phyloP scores from a whole-genome alignment of 495 filamentous ascomycete species.

The Rostrohypoxylon terebratum region DNA sequence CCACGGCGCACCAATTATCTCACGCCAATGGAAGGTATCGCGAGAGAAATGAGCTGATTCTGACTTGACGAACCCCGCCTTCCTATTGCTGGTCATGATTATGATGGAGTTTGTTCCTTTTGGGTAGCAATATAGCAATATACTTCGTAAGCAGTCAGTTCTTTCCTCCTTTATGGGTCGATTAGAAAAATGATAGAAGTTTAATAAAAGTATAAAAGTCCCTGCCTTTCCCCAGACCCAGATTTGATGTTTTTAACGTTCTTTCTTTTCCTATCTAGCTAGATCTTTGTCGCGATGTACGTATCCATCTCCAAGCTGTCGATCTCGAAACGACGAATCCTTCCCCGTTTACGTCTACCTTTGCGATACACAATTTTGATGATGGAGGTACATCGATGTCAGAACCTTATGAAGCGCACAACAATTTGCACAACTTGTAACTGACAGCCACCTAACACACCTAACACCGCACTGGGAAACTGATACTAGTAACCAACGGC shows the following conservation, averaged over 20 bases:
- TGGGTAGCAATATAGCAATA: conserved; percentile 40
- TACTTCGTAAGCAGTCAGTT: conserved; percentile 42
- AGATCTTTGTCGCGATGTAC: conserved; percentile 4
- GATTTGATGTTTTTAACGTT: too few relatives aligned
- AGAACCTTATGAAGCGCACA: neutral
- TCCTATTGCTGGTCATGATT: conserved; percentile 34
- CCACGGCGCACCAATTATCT: conserved; percentile 40
- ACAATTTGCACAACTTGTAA: neutral
- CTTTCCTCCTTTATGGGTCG: conserved; percentile 23
- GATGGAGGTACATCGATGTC: neutral
- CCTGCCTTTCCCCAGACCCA: conserved; percentile 3
- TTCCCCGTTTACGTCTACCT: neutral
- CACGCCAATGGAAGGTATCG: conserved; percentile 42
- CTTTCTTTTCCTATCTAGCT: neutral
- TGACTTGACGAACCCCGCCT: conserved; percentile 43
- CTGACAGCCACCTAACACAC: neutral
- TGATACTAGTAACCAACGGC: neutral
- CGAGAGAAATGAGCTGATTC: conserved; percentile 46
- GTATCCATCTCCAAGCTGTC: neutral
- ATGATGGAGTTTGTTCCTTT: conserved; percentile 37
- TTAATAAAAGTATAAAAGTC: conserved; percentile 32
- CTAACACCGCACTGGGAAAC: too few relatives aligned
- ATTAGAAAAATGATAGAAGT: conserved; percentile 35
- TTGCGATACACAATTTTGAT: neutral
- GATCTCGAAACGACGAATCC: neutral